phyloP scores from a whole-genome alignment of 495 filamentous ascomycete species.

The Penicillium parvum region DNA sequence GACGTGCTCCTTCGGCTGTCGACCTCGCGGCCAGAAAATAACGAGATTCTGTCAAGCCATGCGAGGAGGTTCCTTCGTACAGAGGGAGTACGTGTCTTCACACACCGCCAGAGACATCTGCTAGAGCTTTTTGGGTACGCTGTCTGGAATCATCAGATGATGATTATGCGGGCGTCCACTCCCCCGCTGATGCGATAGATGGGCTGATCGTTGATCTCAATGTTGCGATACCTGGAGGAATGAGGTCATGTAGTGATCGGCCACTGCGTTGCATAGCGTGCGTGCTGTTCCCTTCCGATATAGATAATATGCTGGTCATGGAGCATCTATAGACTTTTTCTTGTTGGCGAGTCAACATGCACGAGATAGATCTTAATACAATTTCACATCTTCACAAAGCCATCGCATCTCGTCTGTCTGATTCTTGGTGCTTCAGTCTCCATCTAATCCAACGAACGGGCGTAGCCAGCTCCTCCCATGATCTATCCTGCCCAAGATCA shows the following conservation, averaged over 20 bases:
- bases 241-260: not conserved
- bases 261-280: slow-evolving; percentile 1
- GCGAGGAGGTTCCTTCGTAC: slow-evolving; percentile 26
- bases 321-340: no score
- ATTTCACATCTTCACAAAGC: not conserved
- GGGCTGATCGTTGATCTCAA: no score
- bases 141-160: slow-evolving; percentile 35
- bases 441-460: no score
- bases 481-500: no score
- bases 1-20: slow-evolving; percentile 14
- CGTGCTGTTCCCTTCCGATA: no score
- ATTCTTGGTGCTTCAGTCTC: no score
- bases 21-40: not conserved
- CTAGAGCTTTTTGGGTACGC: slow-evolving; percentile 37
- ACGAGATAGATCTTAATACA: no score
- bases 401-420: not conserved
- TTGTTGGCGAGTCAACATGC: no score
- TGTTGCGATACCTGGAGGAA: not conserved
- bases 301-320: slow-evolving; percentile 2
- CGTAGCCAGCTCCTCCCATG: no score
- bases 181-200: not conserved
- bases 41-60: slow-evolving; percentile 17
- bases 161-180: not conserved
- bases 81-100: slow-evolving; percentile 26
- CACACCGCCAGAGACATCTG: slow-evolving; percentile 40